Evolutionary conservation across 2,329 filamentous ascomycete species (phyloP).

Genomic region (Botrytis paeoniae): DNA sequence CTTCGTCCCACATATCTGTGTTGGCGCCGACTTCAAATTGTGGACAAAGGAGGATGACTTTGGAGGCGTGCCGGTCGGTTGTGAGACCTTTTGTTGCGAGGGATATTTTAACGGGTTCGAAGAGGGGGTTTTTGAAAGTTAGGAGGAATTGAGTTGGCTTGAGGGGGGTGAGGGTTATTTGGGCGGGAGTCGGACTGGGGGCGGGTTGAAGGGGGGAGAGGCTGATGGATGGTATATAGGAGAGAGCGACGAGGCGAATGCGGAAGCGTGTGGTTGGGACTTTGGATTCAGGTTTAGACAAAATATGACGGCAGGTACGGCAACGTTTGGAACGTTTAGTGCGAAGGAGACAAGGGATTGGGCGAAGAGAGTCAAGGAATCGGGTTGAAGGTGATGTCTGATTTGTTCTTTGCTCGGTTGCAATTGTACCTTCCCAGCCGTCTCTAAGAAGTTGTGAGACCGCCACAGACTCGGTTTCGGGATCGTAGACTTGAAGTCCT

Average conservation of each 20-base stretch:
- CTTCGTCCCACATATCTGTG: conserved; percentile 92
- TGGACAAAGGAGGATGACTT: conserved; percentile 89
- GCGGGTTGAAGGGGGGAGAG: conserved; percentile 59
- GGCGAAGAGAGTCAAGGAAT: conserved; percentile 73
- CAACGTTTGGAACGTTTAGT: conserved; percentile 95
- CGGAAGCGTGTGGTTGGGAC: conserved; percentile 85
- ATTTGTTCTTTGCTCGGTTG: conserved; percentile 51
- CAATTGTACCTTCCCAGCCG: conserved; percentile 64
- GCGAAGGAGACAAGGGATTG: conserved; percentile 76
- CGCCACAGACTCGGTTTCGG: conserved; percentile 53
- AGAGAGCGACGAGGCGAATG: conserved; percentile 83
- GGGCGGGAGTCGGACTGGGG: conserved; percentile 3
- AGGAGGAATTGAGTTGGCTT: conserved; percentile 76
- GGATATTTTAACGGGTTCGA: conserved; percentile 83
- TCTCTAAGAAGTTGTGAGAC: conserved; percentile 51
- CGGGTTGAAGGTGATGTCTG: conserved; percentile 48
- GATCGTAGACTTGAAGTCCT: conserved; percentile 59
- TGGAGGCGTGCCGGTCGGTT: conserved; percentile 71
- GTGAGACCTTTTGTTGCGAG: conserved; percentile 80
- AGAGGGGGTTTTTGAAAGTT: conserved; percentile 90
- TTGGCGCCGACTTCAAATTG: conserved; percentile 94
- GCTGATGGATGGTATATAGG: conserved; percentile 80
- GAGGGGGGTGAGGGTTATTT: conserved; percentile 29
- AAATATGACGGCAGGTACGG: conserved; percentile 87
- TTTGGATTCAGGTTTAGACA: conserved; percentile 91